These are phyloP conservation scores for Russula sp. DNA, from an alignment of 768 basidiomycete species.

Conservation along the genomic window DNA sequence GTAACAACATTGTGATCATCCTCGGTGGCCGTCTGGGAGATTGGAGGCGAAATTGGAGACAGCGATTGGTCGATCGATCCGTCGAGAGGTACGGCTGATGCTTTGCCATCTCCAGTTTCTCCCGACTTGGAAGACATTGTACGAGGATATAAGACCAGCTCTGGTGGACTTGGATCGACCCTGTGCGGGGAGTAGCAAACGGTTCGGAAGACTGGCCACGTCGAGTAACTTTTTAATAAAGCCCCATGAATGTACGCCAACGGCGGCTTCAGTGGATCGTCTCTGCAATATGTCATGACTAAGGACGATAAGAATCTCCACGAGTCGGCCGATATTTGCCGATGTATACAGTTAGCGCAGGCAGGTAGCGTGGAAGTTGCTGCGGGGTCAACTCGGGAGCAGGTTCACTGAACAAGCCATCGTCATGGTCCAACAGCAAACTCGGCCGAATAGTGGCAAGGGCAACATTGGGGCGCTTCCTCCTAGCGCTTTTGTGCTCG, in stretches of 20 bases:
- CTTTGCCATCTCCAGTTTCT: not conserved
- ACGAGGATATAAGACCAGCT: not conserved
- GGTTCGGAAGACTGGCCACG: too few relatives aligned
- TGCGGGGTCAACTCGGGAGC: not conserved
- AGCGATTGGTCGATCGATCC: not conserved
- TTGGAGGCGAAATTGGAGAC: not conserved
- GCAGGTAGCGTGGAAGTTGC: slow-evolving; percentile 48
- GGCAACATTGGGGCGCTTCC: slow-evolving; percentile 40
- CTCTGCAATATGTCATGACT: too few relatives aligned
- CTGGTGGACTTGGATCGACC: too few relatives aligned
- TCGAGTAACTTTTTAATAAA: not conserved
- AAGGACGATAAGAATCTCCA: slow-evolving; percentile 43
- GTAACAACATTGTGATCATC: slow-evolving; percentile 23
- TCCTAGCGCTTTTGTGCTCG: slow-evolving; percentile 60
- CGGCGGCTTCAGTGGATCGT: too few relatives aligned
- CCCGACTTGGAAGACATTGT: not conserved
- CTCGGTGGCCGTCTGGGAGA: not conserved
- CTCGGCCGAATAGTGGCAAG: slow-evolving; percentile 61
- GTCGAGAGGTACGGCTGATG: not conserved
- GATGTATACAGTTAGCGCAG: slow-evolving; percentile 70
- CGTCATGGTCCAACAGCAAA: slow-evolving; percentile 68
- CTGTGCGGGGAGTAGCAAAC: too few relatives aligned
- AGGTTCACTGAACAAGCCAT: slow-evolving; percentile 53
- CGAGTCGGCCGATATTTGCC: slow-evolving; percentile 59
- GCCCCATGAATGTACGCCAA: too few relatives aligned